Evolutionary conservation across 2,329 filamentous ascomycete genomes (phyloP), one percentile per base, ranked within the genome.

Genomic region (Cryphonectria japonica): DNA sequence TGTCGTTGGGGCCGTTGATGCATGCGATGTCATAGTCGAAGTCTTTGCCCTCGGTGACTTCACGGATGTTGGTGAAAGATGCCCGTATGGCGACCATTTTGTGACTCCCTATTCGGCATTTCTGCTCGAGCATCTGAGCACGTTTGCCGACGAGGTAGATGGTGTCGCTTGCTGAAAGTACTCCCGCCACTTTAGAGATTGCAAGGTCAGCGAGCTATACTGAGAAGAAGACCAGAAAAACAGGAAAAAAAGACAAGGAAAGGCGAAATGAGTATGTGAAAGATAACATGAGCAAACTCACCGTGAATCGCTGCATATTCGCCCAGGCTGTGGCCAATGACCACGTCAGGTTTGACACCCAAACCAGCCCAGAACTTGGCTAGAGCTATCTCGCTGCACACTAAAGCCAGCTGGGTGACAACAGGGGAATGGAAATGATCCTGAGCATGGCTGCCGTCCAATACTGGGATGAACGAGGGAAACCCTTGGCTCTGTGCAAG

Each of bases 291-390:
- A n/a, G 22, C 9, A 29, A 16, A 29, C 52, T 16, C 26, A 57
- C 52, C 26, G 74, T 90, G 85, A 3, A 92, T 84, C 66, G 91
- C 90, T 41, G 91, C 89, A 74, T 92, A 92, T 78, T 92, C 90
- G 62, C 90, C 90, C 43, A 92, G 80, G 72, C 88, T 91, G 77
- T 87, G 86, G 4, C 86, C 86, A 13, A 87, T 77, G 2, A 87
- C 85, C 9, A 57, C 14, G 4, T 57, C 19, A 2, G 85, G 85
- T 22, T 77, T 78, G 41, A 88, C 78, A 39, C 84, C 85, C 16
- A 92, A 78, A 0, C 77, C 78, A 0, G 72, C 73, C 84, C 83
- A 86, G 0, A 82, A 76, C 26, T 77, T 77, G 6, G 80, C 79
- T 2, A 87, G 74, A 0, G 85, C 83, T 16, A 84, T 83, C 71